Evolutionary conservation across 345 rosid genomes (phyloP), one percentile per base, ranked within the genome.

Genomic region (Cardamine occulta): DNA sequence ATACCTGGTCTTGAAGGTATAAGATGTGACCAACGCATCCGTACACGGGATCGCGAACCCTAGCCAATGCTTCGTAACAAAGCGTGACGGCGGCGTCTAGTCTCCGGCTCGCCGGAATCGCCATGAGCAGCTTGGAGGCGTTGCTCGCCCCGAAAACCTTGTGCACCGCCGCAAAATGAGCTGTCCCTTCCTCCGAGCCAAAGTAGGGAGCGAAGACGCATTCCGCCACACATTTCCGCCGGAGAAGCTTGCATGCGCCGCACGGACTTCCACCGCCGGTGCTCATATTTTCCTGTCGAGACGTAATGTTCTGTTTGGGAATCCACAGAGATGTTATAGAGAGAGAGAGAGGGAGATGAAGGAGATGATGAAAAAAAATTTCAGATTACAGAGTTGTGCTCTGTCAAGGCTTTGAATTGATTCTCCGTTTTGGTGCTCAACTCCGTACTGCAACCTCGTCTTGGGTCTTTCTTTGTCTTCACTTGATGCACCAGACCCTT

Each of bases 141-240:
- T 93, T 91, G 82, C 98, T 91, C 1, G 98, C 98, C 1, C 98
- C 98, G 63, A 89, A 90, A 23, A 90, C 87, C 75, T 85, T 91
- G 82, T 88, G 98, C 9, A 90, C 98, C 11, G 95, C 96, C 5
- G 97, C 91, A 53, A 91, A 91, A 66, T 85, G 87, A 55, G 91
- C 75, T 17, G 92, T 73, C 19, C 93, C 98, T 75, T 89, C 93
- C 32, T 90, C 93, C 13, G 98, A 72, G 78, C 87, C 89, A 49
- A 91, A 93, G 67, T 89, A 91, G 0, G 97, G 98, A 45, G 96
- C 92, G 74, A 91, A 91, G 32, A 91, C 70, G 83, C 98, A 93
- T 2, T 89, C 97, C 32, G 80, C 80, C 49, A 86, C 83, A 45
- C 98, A 93, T 73, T 93, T 91, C 56, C 96, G 76, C 80, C 96